phyloP scores from a whole-genome alignment of 2,329 filamentous ascomycete species.

The Alternaria burnsii region DNA sequence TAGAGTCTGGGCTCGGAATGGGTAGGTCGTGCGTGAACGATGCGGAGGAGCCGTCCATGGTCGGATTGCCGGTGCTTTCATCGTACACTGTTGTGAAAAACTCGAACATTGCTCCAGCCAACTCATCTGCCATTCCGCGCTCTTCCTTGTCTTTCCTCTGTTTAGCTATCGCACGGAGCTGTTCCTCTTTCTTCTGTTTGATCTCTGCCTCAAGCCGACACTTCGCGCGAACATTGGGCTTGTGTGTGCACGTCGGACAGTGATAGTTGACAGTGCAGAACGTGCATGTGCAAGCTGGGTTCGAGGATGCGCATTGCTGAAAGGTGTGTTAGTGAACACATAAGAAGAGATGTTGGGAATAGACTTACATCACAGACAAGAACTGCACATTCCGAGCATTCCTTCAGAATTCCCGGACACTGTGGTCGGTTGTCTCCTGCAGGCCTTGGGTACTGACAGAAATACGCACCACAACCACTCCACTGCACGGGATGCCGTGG shows the following conservation, averaged over 20 bases:
- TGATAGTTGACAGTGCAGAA: slow-evolving; percentile 52
- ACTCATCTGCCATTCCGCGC: slow-evolving; percentile 45
- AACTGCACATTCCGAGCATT: slow-evolving; percentile 52
- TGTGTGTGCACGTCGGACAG: slow-evolving; percentile 49
- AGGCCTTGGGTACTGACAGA: slow-evolving; percentile 51
- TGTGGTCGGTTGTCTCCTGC: slow-evolving; percentile 50
- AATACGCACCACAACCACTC: slow-evolving; percentile 55
- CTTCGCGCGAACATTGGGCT: slow-evolving; percentile 43
- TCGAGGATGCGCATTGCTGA: slow-evolving; percentile 42
- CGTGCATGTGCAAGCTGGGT: slow-evolving; percentile 49
- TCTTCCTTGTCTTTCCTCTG: slow-evolving; percentile 45
- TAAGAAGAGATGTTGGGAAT: not conserved
- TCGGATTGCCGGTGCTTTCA: slow-evolving; percentile 15
- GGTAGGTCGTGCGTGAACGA: slow-evolving; percentile 19
- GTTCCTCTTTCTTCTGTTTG: slow-evolving; percentile 41
- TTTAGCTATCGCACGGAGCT: slow-evolving; percentile 39
- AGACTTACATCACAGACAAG: slow-evolving; percentile 53
- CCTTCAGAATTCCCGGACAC: slow-evolving; percentile 48
- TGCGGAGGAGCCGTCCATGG: slow-evolving; percentile 7
- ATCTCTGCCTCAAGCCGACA: slow-evolving; percentile 50
- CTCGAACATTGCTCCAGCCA: slow-evolving; percentile 47
- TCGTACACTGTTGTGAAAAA: slow-evolving; percentile 44
- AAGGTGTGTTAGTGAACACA: slow-evolving; percentile 11
- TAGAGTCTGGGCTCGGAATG: slow-evolving; percentile 43
- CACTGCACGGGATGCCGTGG: slow-evolving; percentile 55